Conservation (phyloP, 164 flowering plant species). For the Sextonia rubra region DNA sequence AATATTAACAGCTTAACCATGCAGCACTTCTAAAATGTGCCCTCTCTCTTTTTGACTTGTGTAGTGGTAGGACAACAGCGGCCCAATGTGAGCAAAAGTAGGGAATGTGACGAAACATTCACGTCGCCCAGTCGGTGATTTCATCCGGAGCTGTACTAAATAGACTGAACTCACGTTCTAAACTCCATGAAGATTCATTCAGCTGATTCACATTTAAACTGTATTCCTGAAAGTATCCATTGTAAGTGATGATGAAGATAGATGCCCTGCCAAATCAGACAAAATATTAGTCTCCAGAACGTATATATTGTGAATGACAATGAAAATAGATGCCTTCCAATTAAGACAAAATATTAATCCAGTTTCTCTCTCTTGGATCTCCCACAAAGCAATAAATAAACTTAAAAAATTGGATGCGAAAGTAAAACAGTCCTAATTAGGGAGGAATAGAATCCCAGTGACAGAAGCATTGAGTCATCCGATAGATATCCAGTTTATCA, state of each 20-base stretch:
- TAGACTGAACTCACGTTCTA: slow-evolving; percentile 73
- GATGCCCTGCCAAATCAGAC: slow-evolving; percentile 45
- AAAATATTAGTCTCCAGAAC: slow-evolving; percentile 37
- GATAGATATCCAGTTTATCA: too few relatives aligned
- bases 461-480: not conserved
- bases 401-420: not conserved
- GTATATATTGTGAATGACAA: slow-evolving; percentile 59
- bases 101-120: too few relatives aligned
- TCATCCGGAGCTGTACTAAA: slow-evolving; percentile 20
- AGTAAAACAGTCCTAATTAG: not conserved
- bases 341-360: not conserved
- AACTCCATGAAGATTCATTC: slow-evolving; percentile 55
- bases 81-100: too few relatives aligned
- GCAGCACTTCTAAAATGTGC: not conserved
- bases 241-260: slow-evolving; percentile 48
- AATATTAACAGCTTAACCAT: not conserved
- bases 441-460: not conserved
- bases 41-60: not conserved
- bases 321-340: slow-evolving; percentile 54
- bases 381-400: not conserved
- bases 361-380: not conserved
- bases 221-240: slow-evolving; percentile 76
- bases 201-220: slow-evolving; percentile 41
- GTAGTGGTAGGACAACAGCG: not conserved
- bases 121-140: not conserved